Base-by-base conservation (phyloP, 2,329 filamentous ascomycete species). In the Ceratocystis cubensis region DNA sequence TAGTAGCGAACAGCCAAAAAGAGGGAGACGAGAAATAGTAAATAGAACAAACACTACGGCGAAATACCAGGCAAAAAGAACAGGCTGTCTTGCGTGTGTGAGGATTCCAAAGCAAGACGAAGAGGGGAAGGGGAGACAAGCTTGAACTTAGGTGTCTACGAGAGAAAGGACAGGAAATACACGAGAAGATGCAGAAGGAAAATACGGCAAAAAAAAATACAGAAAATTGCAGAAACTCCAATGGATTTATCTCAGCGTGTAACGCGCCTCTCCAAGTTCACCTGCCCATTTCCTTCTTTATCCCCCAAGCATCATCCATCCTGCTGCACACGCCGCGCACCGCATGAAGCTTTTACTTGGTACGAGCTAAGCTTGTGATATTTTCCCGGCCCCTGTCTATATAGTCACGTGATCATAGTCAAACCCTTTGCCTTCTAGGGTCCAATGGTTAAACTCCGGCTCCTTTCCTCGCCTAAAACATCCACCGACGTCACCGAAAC, bases 401-500 rank as follows among this genome's bases (percentile, higher is more conserved):
- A 2, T 2, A 5, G 6, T 57, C 53, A 57, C 53, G 53, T 57
- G 53, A 57, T 3, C 1, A 1, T 2, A 33, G 2, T 50, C 3
- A 10, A 10, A 0, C 17, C 8, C 3, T 30, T n/a, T 4, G 2
- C 37, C 2, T 37, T 41, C 37, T 41, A 41, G 37, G 37, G 53
- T 7, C 5, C 10, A 2, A 0, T 7, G 53, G 53, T 7, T 57
- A 57, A 57, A 33, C 25, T 3, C 7, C 59, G 30, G 59, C 46
- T 61, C 1, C n/a, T 13, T 4, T 61, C 2, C n/a, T 13, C 0
- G 30, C 30, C 15, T 20, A 20, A 20, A n/a, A 50, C n/a, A 17
- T 61, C 37, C n/a, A 33, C 25, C 44, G 61, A 63, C 44, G 22
- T 63, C 59, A 61, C 30, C 5, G 59, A 37, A 44, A 20, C 37